Base-by-base conservation (phyloP, 2,329 filamentous ascomycete genomes). In the Septoria linicola region DNA sequence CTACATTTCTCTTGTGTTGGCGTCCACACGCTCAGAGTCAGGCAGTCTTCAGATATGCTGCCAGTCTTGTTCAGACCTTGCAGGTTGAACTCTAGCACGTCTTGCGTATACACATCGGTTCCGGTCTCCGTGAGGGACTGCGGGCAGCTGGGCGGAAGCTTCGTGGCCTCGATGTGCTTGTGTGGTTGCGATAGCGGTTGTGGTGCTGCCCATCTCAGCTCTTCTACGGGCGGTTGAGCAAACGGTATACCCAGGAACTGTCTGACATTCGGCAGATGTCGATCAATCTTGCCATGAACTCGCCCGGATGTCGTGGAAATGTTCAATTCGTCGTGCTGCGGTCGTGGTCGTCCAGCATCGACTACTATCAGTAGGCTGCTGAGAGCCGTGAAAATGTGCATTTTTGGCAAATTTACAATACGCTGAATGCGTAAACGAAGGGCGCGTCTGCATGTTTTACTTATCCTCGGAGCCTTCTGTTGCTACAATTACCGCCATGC, bases 21-120 rank as follows among this genome's bases (percentile, higher is more conserved):
- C 3, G 73, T 63, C 75, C 76, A 78, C 7, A 79, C 61, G 32
- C 73, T 73, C 10, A 77, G 61, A 8, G 69, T 70, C 19, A 79
- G 61, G 49, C 76, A 79, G 51, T 79, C 76, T 55, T 77, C 74
- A 13, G 60, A 63, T 31, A 62, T 64, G 3, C 52, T 39, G 10
- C 63, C 65, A 10, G 64, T 63, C 6, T 43, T 27, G 14, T 66
- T 66, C n/a, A 62, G 51, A 20, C 63, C 64, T 40, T 62, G 59
- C 2, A 67, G 40, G 14, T 61, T 61, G 50, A 64, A 67, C 44
- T 67, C 51, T n/a, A 65, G 53, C 8, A 67, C 59, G 20, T 66
- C 59, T 25, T 54, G 49, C 3, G 49, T 55, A 37, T 64, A 66
- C 1, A 66, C 31, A 6, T 52, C 51, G 17, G 41, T 39, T 10